phyloP scores from a whole-genome alignment of 208 protist genomes.

The Crithidia bombi region DNA sequence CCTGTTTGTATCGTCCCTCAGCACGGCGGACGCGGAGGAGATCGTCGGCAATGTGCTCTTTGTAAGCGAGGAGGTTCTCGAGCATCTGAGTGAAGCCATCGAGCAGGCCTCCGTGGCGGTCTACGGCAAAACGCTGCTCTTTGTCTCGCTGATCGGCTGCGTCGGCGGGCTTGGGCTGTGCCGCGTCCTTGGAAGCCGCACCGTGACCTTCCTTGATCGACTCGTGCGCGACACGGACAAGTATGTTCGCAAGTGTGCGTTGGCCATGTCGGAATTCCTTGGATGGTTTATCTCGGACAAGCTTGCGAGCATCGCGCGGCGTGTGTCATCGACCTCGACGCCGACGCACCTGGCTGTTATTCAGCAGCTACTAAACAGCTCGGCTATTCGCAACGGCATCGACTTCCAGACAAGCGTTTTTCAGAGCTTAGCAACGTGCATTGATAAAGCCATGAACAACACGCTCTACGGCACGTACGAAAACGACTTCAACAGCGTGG shows the following conservation, averaged over 20 bases:
- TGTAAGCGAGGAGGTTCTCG: slow-evolving; percentile 32
- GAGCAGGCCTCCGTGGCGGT: slow-evolving; percentile 61
- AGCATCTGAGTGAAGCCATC: slow-evolving; percentile 38
- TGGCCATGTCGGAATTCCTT: slow-evolving; percentile 45
- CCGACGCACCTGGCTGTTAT: slow-evolving; percentile 48
- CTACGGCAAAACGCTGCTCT: slow-evolving; percentile 78
- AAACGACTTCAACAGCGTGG: slow-evolving; percentile 67
- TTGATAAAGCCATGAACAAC: slow-evolving; percentile 72
- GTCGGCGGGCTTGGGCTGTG: slow-evolving; percentile 53
- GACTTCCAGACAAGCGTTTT: slow-evolving; percentile 60
- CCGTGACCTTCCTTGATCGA: slow-evolving; percentile 56
- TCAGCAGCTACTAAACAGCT: slow-evolving; percentile 62
- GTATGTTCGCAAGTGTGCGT: slow-evolving; percentile 77
- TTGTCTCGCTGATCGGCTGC: slow-evolving; percentile 69
- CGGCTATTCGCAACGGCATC: slow-evolving; percentile 49
- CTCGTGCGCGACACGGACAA: slow-evolving; percentile 70
- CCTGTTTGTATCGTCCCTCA: slow-evolving; percentile 28
- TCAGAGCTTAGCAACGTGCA: slow-evolving; percentile 59
- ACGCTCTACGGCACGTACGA: slow-evolving; percentile 65
- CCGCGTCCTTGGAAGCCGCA: slow-evolving; percentile 45
- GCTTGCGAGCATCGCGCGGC: slow-evolving; percentile 47
- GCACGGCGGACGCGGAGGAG: slow-evolving; percentile 26
- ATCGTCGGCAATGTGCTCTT: slow-evolving; percentile 29
- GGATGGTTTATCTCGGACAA: slow-evolving; percentile 67
- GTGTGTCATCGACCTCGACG: slow-evolving; percentile 48